phyloP scores from a whole-genome alignment of 2,329 filamentous ascomycete species.

The Gremmenia infestans region DNA sequence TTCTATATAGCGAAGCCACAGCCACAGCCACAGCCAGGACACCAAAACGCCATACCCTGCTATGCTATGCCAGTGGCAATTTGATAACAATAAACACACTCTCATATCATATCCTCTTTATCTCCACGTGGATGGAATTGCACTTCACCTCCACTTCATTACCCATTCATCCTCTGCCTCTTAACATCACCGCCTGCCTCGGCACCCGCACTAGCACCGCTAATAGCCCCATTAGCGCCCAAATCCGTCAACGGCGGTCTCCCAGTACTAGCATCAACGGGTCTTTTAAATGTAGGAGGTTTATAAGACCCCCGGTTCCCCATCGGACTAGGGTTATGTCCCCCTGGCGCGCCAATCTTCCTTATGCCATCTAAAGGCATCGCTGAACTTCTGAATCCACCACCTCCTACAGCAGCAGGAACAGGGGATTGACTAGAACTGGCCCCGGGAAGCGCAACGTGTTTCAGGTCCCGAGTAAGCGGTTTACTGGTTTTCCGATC shows the following conservation, averaged over 20 bases:
- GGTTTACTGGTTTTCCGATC: constrained; percentile 75
- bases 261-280: constrained; percentile 12
- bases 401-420: constrained; percentile 7
- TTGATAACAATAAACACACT: no score
- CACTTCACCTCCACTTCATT: background rate
- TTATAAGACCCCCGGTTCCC: constrained; percentile 55
- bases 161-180: constrained; percentile 29
- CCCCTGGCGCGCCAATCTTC: constrained; percentile 55
- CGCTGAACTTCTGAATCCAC: constrained; percentile 9
- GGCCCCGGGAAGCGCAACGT: constrained; percentile 37
- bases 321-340: constrained; percentile 44
- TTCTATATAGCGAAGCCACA: no score
- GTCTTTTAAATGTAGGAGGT: constrained; percentile 44
- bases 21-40: background rate
- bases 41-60: constrained; percentile 4
- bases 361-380: constrained; percentile 46
- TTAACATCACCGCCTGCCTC: constrained; percentile 28
- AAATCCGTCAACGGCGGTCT: constrained; percentile 28
- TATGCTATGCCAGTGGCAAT: no score
- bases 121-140: no score
- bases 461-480: constrained; percentile 52
- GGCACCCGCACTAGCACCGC: constrained; percentile 4
- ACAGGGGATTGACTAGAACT: constrained; percentile 22
- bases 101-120: no score
- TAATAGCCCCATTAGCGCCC: constrained; percentile 25